Percentiles rank a stretch among this genome's conserved stretches.
Conservation (phyloP, 805 yeast species). For the Saccharomycopsis capsularis region DNA sequence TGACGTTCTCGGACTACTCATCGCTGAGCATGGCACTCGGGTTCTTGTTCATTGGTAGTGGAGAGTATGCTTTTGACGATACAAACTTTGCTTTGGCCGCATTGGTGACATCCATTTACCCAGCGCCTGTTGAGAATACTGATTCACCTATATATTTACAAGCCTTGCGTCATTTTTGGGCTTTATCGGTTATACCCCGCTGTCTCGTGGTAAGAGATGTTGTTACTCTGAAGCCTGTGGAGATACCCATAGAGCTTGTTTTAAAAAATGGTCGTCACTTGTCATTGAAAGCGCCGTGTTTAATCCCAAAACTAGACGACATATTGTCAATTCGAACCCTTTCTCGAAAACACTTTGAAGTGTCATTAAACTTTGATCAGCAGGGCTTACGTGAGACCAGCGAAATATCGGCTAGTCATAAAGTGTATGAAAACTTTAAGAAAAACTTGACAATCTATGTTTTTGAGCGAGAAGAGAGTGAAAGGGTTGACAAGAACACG, state of each 20-base stretch:
- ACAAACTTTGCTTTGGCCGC: conserved; percentile 61
- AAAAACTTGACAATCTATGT: conserved; percentile 44
- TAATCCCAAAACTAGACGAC: conserved; percentile 52
- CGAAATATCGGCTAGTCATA: too few species aligned
- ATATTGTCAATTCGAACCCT: conserved; percentile 43
- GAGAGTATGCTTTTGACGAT: conserved; percentile 70
- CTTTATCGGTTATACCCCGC: conserved; percentile 70
- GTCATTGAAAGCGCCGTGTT: conserved; percentile 51
- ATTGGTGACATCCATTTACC: conserved; percentile 69
- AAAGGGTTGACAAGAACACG: conserved; percentile 31
- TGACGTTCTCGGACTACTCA: conserved; percentile 64
- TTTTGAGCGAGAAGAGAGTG: conserved; percentile 39
- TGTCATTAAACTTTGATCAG: conserved; percentile 38
- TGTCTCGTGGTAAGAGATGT: conserved; percentile 76
- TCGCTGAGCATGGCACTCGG: conserved; percentile 81
- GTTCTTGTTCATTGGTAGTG: conserved; percentile 83
- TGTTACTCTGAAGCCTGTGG: conserved; percentile 45
- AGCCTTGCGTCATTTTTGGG: conserved; percentile 88
- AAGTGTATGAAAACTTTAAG: conserved; percentile 33
- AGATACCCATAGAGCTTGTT: conserved; percentile 33
- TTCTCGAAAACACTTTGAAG: conserved; percentile 46
- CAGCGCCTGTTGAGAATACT: conserved; percentile 34
- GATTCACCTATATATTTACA: conserved; percentile 60
- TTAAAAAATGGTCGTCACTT: conserved; percentile 34
- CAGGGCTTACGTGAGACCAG: too few species aligned